These are phyloP conservation scores for Pleurotus platypus DNA, from an alignment of 768 basidiomycete species.

Conservation along the genomic window DNA sequence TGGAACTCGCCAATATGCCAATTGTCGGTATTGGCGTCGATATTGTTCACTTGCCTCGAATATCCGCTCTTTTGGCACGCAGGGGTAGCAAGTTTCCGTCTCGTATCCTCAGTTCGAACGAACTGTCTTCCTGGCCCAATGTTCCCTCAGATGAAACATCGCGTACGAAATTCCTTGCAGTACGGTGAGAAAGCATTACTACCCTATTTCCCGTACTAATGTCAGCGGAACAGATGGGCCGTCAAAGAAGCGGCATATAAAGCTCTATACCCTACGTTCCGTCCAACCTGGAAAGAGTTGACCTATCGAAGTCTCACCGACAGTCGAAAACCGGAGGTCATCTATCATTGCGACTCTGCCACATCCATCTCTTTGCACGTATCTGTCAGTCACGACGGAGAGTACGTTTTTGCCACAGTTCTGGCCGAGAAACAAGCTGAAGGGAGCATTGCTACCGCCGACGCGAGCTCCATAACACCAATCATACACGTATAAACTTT, in stretches of 20 bases:
- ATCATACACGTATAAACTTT: no score
- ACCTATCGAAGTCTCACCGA: constrained; percentile 36
- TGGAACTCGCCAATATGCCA: constrained; percentile 33
- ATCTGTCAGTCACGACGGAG: constrained; percentile 81
- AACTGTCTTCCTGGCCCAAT: constrained; percentile 36
- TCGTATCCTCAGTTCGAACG: constrained; percentile 61
- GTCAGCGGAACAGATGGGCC: constrained; percentile 53
- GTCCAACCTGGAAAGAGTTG: constrained; percentile 75
- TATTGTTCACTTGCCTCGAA: constrained; percentile 65
- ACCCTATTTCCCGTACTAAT: constrained; percentile 3
- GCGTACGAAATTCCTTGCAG: constrained; percentile 56
- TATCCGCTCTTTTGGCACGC: constrained; percentile 50
- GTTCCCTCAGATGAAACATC: constrained; percentile 16
- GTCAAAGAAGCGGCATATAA: constrained; percentile 89
- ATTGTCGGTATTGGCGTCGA: constrained; percentile 79
- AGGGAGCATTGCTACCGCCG: no score
- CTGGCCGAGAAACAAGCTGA: constrained; percentile 40
- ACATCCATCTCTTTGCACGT: constrained; percentile 40
- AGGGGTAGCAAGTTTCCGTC: constrained; percentile 45
- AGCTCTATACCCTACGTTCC: constrained; percentile 62
- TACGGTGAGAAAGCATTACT: constrained; percentile 48
- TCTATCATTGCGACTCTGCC: constrained; percentile 39
- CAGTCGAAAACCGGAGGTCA: constrained; percentile 33
- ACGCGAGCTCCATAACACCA: no score
- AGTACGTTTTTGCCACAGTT: constrained; percentile 70